A percentile compares a stretch with the other conserved stretches of the same genome.
Conservation (phyloP, 2,329 filamentous ascomycete species). For the Aspergillus sp. region DNA sequence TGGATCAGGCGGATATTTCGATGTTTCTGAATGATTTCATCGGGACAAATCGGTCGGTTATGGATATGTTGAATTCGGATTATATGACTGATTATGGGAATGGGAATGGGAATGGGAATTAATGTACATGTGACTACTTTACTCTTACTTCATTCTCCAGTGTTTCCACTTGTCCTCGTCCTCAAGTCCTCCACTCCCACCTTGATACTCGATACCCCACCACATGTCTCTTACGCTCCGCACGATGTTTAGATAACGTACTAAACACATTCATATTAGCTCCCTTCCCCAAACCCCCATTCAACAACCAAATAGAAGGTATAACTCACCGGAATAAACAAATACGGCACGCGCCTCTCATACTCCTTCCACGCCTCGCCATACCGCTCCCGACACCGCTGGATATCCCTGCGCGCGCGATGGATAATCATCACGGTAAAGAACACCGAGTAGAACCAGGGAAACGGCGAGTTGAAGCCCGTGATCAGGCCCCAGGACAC, state of each 20-base stretch:
- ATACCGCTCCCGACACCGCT: slow-evolving; percentile 75
- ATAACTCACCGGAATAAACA: slow-evolving; percentile 73
- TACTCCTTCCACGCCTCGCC: slow-evolving; percentile 82
- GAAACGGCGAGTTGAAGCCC: slow-evolving; percentile 78
- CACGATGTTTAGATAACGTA: slow-evolving; percentile 19
- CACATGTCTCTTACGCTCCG: too few relatives aligned
- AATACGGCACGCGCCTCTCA: slow-evolving; percentile 74
- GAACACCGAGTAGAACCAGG: slow-evolving; percentile 86
- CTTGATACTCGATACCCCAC: too few relatives aligned
- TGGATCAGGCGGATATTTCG: slow-evolving; percentile 31
- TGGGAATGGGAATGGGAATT: neutral
- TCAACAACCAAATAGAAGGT: neutral
- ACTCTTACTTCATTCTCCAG: neutral
- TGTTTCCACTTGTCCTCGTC: too few relatives aligned
- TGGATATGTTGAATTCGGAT: slow-evolving; percentile 30
- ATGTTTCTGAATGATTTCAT: slow-evolving; percentile 35
- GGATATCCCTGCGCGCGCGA: slow-evolving; percentile 73
- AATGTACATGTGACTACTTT: neutral
- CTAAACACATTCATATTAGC: slow-evolving; percentile 6
- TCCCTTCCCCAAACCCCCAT: neutral
- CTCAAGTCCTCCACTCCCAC: neutral
- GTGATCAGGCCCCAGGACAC: slow-evolving; percentile 77
- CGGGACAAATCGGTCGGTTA: slow-evolving; percentile 30
- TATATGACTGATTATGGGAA: slow-evolving; percentile 19
- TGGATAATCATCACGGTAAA: slow-evolving; percentile 80